Evolutionary conservation across 192 early-diverging fungal species (phyloP).

Genomic region (Allomyces javanicus): DNA sequence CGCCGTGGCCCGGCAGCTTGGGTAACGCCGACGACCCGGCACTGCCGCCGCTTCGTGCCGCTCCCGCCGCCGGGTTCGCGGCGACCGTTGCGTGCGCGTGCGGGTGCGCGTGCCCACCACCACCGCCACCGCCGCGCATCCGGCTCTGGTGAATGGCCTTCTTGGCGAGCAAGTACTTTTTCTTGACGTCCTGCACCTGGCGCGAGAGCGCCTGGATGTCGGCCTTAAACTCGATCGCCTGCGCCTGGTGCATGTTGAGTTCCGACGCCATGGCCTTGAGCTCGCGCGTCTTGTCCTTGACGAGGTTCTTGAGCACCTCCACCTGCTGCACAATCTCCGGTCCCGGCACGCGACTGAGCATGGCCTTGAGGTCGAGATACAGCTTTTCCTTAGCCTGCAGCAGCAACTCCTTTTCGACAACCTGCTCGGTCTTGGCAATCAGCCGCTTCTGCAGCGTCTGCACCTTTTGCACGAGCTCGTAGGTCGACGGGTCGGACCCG

Average conservation of each 20-base stretch:
- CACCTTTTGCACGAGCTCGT: slow-evolving; percentile 37
- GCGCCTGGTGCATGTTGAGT: slow-evolving; percentile 43
- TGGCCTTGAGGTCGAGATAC: slow-evolving; percentile 34
- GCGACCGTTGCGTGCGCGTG: no score
- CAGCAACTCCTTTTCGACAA: slow-evolving; percentile 37
- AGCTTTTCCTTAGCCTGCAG: slow-evolving; percentile 37
- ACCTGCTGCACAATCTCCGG: slow-evolving; percentile 34
- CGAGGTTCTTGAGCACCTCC: slow-evolving; percentile 23
- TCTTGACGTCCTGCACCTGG: slow-evolving; percentile 34
- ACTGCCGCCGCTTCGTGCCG: no score
- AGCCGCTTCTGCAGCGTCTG: slow-evolving; percentile 37
- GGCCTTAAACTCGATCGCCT: slow-evolving; percentile 40
- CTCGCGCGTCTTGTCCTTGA: slow-evolving; percentile 27
- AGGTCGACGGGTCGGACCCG: slow-evolving; percentile 36
- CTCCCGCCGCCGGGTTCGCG: no score
- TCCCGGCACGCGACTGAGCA: slow-evolving; percentile 31
- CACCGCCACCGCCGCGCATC: no score
- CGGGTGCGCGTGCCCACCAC: no score
- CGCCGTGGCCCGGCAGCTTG: no score
- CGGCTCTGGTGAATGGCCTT: not conserved
- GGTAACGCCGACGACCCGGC: no score
- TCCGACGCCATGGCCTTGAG: slow-evolving; percentile 38
- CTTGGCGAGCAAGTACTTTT: slow-evolving; percentile 19
- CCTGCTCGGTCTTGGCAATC: slow-evolving; percentile 39
- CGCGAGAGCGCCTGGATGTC: slow-evolving; percentile 32